Evolutionary conservation across 2,329 filamentous ascomycete genomes (phyloP).

Genomic region (Magnaporthiopsis rhizophila): DNA sequence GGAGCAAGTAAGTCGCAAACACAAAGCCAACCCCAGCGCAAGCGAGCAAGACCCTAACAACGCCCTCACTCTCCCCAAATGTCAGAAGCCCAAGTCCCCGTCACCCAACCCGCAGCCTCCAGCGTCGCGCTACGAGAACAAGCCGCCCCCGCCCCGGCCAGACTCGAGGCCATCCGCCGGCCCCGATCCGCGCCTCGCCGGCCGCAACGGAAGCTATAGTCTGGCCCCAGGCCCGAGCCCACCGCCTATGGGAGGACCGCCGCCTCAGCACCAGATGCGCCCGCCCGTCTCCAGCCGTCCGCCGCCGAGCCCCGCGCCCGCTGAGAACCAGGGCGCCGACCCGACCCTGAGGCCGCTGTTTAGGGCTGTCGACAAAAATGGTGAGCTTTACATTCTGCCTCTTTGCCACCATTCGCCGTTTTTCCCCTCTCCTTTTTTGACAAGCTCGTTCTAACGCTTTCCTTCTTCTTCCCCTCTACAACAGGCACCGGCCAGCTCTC

Average conservation of each 20-base stretch:
- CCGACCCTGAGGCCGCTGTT: conserved; percentile 79
- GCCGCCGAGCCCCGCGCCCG: conserved; percentile 55
- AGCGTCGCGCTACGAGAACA: conserved; percentile 37
- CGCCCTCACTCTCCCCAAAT: not conserved
- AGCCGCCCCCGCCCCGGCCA: conserved; percentile 36
- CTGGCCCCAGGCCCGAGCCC: conserved; percentile 35
- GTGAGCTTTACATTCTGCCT: conserved; percentile 33
- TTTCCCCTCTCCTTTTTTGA: no score
- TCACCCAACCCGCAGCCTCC: conserved; percentile 16
- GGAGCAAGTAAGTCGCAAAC: conserved; percentile 29
- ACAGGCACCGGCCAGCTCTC: conserved; percentile 72
- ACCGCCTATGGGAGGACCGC: conserved; percentile 35
- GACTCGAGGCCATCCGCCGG: conserved; percentile 16
- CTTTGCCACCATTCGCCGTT: not conserved
- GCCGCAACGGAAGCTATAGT: conserved; percentile 24
- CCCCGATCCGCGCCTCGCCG: conserved; percentile 4
- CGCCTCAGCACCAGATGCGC: conserved; percentile 36
- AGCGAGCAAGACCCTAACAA: conserved; percentile 10
- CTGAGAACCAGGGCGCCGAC: conserved; percentile 43
- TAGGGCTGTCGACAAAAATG: conserved; percentile 79
- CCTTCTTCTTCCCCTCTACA: not conserved
- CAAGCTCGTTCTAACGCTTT: conserved; percentile 5
- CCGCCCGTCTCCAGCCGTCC: conserved; percentile 52
- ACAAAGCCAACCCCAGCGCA: conserved; percentile 9
- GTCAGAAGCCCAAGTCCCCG: conserved; percentile 17